Evolutionary conservation across 164 flowering plant species (phyloP).

Genomic region (Berberis thunbergii): DNA sequence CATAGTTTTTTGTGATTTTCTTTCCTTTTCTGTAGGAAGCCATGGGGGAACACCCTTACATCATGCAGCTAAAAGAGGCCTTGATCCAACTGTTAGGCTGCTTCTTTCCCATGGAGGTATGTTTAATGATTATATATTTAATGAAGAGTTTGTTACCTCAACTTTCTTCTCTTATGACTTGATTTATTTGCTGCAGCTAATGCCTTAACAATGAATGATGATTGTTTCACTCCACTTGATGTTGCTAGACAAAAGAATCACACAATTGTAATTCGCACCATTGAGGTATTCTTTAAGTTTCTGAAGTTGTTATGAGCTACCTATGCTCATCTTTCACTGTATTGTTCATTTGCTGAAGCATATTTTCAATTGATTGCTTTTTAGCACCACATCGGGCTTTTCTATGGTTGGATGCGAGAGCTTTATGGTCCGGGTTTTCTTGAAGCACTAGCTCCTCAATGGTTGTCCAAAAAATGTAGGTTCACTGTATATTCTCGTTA

Average conservation of each 20-base stretch:
- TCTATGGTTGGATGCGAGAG: slow-evolving; percentile 91
- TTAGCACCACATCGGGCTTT: slow-evolving; percentile 69
- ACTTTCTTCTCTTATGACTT: background rate
- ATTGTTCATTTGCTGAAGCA: background rate
- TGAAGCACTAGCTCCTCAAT: slow-evolving; percentile 66
- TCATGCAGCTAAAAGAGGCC: slow-evolving; percentile 96
- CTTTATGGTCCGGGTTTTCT: slow-evolving; percentile 77
- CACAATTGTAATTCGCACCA: slow-evolving; percentile 66
- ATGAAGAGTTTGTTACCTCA: background rate
- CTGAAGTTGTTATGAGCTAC: background rate
- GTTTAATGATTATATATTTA: background rate
- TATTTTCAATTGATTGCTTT: background rate
- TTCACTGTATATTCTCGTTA: slow-evolving; percentile 4
- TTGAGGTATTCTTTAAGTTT: slow-evolving; percentile 54
- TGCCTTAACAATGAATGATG: slow-evolving; percentile 69
- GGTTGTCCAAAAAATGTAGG: slow-evolving; percentile 78
- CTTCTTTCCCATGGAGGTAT: slow-evolving; percentile 85
- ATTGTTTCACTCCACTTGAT: slow-evolving; percentile 76
- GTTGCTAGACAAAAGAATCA: slow-evolving; percentile 67
- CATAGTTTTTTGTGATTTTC: background rate
- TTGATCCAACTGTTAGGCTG: slow-evolving; percentile 54
- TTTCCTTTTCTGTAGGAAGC: slow-evolving; percentile 36
- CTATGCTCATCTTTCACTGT: background rate
- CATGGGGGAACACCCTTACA: slow-evolving; percentile 88
- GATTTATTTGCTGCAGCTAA: slow-evolving; percentile 53